Evolutionary conservation across 2,329 filamentous ascomycete species (phyloP), one percentile per base, ranked within the genome.

Genomic region (Canariomyces notabilis): DNA sequence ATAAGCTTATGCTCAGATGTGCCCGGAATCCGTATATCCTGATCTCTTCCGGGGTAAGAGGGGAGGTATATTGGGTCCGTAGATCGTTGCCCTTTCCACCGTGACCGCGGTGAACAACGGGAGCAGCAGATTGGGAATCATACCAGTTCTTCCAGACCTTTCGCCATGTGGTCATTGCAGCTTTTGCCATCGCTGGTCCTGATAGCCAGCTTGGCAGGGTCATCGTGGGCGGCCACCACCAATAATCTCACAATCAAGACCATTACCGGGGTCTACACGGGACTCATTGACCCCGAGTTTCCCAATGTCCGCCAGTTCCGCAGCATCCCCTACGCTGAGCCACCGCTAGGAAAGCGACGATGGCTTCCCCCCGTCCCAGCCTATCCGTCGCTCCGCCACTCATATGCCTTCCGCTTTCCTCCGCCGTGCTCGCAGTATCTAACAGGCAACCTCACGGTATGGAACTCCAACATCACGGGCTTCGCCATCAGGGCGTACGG

Each of bases 301-400:
- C 60, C 63, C n/a, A 54, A 61, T 15, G 63, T 64, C 1, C 61
- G 61, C 16, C 64, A 69, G 46, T 69, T 66, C 49, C 64, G 63
- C 32, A 56, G 59, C 32, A 65, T 69, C 31, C 63, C 65, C 1
- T 70, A 65, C 47, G 65, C 65, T 3, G 55, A 67, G 40, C 62
- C 66, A 3, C 65, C 64, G 1, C 51, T 67, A 5, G 53, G 56
- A 3, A 35, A 36, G 1, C 52, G 19, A 1, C 51, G 57, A 37
- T 60, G 57, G 56, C 46, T 52, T 9, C 51, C 57, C 2, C 56
- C 56, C 14, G 41, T 51, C 5, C 50, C 56, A 15, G 46, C 52
- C 18, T 22, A 42, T 9, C 52, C 59, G 6, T 55, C 54, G 5
- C 38, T 34, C 11, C 31, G 40, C 14, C 57, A 51, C 33, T 38